Conservation (phyloP, 2,329 filamentous ascomycete species). For the Aspergillus sp. region DNA sequence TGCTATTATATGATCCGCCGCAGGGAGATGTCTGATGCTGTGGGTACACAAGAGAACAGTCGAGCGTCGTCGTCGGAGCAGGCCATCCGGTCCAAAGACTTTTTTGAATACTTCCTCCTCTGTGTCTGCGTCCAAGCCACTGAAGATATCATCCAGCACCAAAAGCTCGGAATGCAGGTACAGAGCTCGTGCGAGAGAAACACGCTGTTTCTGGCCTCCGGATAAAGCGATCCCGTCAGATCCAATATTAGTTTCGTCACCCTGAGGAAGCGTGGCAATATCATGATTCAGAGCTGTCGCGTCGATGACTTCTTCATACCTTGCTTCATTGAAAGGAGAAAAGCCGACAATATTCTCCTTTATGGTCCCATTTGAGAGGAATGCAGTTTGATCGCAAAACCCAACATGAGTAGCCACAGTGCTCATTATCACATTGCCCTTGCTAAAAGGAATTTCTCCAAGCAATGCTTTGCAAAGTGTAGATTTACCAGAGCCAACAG, state of each 20-base stretch:
- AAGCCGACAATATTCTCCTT: constrained; percentile 21
- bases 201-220: constrained; percentile 1
- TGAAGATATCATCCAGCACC: not conserved
- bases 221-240: not conserved
- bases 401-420: constrained; percentile 3
- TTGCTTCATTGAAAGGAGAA: not conserved
- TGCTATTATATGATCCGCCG: not conserved
- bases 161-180: not conserved
- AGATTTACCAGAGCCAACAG: constrained; percentile 45
- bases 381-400: constrained; percentile 26
- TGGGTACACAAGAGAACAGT: not conserved
- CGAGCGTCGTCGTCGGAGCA: not conserved
- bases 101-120: not conserved
- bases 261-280: not conserved
- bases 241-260: not conserved
- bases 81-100: not conserved
- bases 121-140: not conserved
- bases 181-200: constrained; percentile 1
- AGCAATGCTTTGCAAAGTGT: constrained; percentile 37
- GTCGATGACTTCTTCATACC: not conserved
- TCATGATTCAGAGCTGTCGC: not conserved
- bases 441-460: constrained; percentile 32
- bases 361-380: constrained; percentile 20
- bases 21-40: not conserved
- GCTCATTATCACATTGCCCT: constrained; percentile 19